Percentiles rank a stretch among this genome's conserved stretches.
Evolutionary conservation across 495 filamentous ascomycete species (phyloP).

Genomic region (Oleoguttula mirabilis): DNA sequence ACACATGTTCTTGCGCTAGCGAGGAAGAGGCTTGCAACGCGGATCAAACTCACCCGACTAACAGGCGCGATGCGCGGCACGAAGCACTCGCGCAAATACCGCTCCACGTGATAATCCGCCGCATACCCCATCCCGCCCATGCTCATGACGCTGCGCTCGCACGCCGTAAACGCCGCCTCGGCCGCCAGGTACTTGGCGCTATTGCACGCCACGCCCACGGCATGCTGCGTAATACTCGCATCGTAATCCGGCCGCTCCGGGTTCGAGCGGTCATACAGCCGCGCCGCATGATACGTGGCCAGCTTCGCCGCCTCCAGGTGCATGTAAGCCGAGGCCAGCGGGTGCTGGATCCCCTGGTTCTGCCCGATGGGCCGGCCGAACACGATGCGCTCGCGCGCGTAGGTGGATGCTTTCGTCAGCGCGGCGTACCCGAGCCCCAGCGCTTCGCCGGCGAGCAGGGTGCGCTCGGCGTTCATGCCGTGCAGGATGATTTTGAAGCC

Average conservation of each 20-base stretch:
- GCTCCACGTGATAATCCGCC: slow-evolving; percentile 66
- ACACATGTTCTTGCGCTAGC: neutral
- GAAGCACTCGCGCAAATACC: slow-evolving; percentile 61
- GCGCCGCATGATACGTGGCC: slow-evolving; percentile 64
- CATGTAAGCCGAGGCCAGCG: slow-evolving; percentile 64
- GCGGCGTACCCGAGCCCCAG: slow-evolving; percentile 66
- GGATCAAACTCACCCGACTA: slow-evolving; percentile 36
- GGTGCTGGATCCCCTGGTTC: slow-evolving; percentile 67
- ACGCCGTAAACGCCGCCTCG: slow-evolving; percentile 64
- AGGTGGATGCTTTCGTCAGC: slow-evolving; percentile 47
- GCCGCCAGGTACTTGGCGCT: slow-evolving; percentile 69
- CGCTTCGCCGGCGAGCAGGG: slow-evolving; percentile 64
- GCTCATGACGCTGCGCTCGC: slow-evolving; percentile 44
- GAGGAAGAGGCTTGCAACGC: neutral
- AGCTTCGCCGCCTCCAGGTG: slow-evolving; percentile 67
- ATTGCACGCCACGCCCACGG: slow-evolving; percentile 62
- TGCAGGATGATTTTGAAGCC: slow-evolving; percentile 70
- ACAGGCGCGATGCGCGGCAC: slow-evolving; percentile 67
- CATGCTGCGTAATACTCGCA: slow-evolving; percentile 42
- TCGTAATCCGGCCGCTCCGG: slow-evolving; percentile 31
- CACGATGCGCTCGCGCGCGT: slow-evolving; percentile 56
- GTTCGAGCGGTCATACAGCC: slow-evolving; percentile 51
- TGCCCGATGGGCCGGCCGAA: slow-evolving; percentile 61
- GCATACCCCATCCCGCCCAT: slow-evolving; percentile 73
- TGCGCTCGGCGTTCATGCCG: slow-evolving; percentile 76